Evolutionary conservation across 106 monocot species (phyloP).

Genomic region (Dendrobium officinale): DNA sequence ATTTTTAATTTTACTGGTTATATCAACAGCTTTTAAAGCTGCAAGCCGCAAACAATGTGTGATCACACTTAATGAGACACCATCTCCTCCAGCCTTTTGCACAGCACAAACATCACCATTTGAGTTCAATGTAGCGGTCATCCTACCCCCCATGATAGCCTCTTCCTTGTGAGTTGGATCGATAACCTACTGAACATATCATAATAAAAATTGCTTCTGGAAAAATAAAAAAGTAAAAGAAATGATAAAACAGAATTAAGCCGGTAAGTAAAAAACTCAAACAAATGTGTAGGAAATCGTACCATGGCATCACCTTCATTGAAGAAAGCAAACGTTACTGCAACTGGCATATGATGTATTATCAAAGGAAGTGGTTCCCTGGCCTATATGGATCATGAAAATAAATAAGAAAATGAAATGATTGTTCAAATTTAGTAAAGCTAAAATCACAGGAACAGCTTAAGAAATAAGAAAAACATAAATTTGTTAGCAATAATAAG

Average conservation of each 20-base stretch:
- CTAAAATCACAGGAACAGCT: neutral
- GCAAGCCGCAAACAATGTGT: constrained; percentile 83
- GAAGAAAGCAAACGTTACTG: constrained; percentile 93
- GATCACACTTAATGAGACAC: constrained; percentile 45
- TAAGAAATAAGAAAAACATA: neutral
- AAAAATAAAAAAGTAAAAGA: neutral
- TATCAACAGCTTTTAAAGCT: constrained; percentile 66
- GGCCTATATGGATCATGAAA: constrained; percentile 34
- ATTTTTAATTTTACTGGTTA: constrained; percentile 71
- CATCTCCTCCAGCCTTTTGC: constrained; percentile 89
- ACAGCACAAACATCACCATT: constrained; percentile 87
- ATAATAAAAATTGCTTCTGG: neutral
- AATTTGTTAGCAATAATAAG: neutral
- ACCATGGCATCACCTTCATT: constrained; percentile 79
- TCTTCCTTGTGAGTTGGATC: constrained; percentile 90
- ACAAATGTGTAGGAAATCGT: constrained; percentile 9
- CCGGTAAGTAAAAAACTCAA: neutral
- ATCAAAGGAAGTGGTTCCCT: constrained; percentile 81
- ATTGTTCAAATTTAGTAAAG: neutral
- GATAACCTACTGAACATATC: constrained; percentile 41
- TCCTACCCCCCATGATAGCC: constrained; percentile 75
- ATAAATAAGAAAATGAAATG: constrained; percentile 1
- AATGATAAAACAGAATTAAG: neutral
- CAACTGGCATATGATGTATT: constrained; percentile 90
- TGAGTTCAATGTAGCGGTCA: constrained; percentile 82